Conservation (phyloP, 805 yeast genomes). For the Barnettozyma pratensis region DNA sequence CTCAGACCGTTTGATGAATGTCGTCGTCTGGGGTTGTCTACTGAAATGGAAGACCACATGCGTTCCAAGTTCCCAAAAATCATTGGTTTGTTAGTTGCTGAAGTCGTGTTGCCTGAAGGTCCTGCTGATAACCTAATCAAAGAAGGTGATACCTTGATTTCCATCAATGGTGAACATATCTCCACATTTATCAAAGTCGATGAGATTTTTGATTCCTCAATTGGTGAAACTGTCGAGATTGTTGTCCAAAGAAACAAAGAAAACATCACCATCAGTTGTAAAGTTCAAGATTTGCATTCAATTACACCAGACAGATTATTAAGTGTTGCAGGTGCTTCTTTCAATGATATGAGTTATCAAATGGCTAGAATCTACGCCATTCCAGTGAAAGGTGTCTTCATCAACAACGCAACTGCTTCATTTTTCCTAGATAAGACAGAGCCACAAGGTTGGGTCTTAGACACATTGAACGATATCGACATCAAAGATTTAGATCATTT, state of each 20-base stretch:
- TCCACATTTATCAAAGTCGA: constrained; percentile 78
- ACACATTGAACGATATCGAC: constrained; percentile 67
- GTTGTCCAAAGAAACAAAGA: constrained; percentile 73
- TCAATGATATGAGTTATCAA: constrained; percentile 83
- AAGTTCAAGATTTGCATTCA: constrained; percentile 69
- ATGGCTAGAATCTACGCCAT: constrained; percentile 80
- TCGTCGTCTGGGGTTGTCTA: constrained; percentile 74
- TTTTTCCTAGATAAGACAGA: constrained; percentile 58
- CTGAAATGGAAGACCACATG: constrained; percentile 65
- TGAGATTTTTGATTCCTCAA: constrained; percentile 67
- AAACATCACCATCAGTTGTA: constrained; percentile 42
- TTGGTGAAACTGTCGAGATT: constrained; percentile 53
- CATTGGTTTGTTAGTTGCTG: constrained; percentile 81
- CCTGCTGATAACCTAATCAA: constrained; percentile 69
- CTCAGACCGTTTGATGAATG: constrained; percentile 88
- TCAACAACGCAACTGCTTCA: constrained; percentile 73
- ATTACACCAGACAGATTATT: constrained; percentile 81
- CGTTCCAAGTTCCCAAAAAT: constrained; percentile 65
- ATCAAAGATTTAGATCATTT: constrained; percentile 74
- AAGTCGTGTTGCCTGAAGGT: constrained; percentile 75
- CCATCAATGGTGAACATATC: constrained; percentile 61
- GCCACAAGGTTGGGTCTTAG: constrained; percentile 74
- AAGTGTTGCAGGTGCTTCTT: constrained; percentile 81
- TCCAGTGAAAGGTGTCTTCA: constrained; percentile 80
- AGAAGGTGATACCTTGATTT: constrained; percentile 82